A percentile compares a stretch with the other conserved stretches of the same genome.
phyloP scores from a whole-genome alignment of 495 filamentous ascomycete genomes.

The Lasiosphaeris hirsuta region DNA sequence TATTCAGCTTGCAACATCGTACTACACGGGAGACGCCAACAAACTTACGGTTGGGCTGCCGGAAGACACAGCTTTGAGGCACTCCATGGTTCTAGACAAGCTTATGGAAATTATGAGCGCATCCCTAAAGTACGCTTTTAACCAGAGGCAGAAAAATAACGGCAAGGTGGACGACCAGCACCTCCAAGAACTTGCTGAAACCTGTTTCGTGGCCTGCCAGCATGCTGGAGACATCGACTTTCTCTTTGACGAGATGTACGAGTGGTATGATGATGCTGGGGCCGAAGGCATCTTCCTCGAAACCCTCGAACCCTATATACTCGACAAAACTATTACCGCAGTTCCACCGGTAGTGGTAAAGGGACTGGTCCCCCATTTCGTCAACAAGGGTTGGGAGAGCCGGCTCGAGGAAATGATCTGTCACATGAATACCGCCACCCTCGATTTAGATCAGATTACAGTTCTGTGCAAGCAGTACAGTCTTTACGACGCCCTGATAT shows the following conservation, averaged over 20 bases:
- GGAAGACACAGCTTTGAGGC: constrained; percentile 72
- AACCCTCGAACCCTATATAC: constrained; percentile 78
- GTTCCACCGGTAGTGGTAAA: constrained; percentile 85
- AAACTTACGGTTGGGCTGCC: constrained; percentile 92
- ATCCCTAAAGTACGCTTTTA: constrained; percentile 87
- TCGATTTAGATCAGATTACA: constrained; percentile 93
- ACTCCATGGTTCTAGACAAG: constrained; percentile 81
- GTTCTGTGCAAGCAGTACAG: constrained; percentile 84
- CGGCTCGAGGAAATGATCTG: constrained; percentile 94
- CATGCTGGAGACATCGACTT: constrained; percentile 73
- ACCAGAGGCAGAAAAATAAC: constrained; percentile 52
- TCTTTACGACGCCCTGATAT: constrained; percentile 92
- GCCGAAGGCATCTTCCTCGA: constrained; percentile 76
- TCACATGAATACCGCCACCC: constrained; percentile 80
- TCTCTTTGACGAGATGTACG: constrained; percentile 86
- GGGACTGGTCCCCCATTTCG: constrained; percentile 75
- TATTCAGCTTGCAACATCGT: constrained; percentile 83
- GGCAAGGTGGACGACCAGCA: constrained; percentile 54
- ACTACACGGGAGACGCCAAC: constrained; percentile 83
- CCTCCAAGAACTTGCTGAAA: constrained; percentile 73
- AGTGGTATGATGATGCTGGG: constrained; percentile 77
- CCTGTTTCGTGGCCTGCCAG: constrained; percentile 78
- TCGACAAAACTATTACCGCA: constrained; percentile 68
- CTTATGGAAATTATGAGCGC: constrained; percentile 92
- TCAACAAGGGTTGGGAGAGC: constrained; percentile 63